Evolutionary conservation across 1,284 basidiomycete genomes (phyloP).

Genomic region (Porogramme epimiltina): DNA sequence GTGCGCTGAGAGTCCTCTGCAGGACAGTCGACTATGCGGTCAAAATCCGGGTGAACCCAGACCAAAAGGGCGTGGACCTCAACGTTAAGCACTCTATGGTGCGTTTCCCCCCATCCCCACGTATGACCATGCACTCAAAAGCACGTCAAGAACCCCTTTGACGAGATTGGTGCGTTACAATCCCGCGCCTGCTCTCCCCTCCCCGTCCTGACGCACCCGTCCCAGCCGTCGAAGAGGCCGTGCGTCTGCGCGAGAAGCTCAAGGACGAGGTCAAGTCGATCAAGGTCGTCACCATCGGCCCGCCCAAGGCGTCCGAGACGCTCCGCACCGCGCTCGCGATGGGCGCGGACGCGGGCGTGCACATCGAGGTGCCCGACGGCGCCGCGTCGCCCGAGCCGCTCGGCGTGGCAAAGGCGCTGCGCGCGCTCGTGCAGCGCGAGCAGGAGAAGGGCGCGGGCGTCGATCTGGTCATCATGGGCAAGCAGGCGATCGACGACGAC

Average conservation of each 20-base stretch:
- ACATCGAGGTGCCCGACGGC: slow-evolving; percentile 83
- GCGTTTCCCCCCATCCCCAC: slow-evolving; percentile 27
- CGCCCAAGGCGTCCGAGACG: slow-evolving; percentile 87
- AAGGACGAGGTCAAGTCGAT: slow-evolving; percentile 81
- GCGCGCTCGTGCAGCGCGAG: slow-evolving; percentile 75
- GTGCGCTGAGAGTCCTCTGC: slow-evolving; percentile 6
- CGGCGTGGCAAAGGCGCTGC: slow-evolving; percentile 84
- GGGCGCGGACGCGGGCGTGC: slow-evolving; percentile 94
- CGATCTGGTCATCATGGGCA: slow-evolving; percentile 95
- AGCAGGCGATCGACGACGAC: slow-evolving; percentile 98
- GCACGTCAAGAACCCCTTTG: slow-evolving; percentile 83
- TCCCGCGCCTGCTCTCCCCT: slow-evolving; percentile 10
- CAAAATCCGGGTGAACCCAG: slow-evolving; percentile 93
- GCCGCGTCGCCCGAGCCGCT: slow-evolving; percentile 81
- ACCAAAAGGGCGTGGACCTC: slow-evolving; percentile 90
- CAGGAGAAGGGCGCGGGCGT: slow-evolving; percentile 53
- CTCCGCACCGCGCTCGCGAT: slow-evolving; percentile 96
- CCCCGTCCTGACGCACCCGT: slow-evolving; percentile 3
- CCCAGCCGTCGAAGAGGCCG: slow-evolving; percentile 95
- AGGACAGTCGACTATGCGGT: slow-evolving; percentile 85
- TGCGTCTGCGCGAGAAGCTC: slow-evolving; percentile 86
- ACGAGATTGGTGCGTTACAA: slow-evolving; percentile 94
- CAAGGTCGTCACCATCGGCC: slow-evolving; percentile 91
- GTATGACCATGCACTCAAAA: background rate
- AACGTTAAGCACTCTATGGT: slow-evolving; percentile 99